Base-by-base conservation (phyloP, 1,284 basidiomycete species). In the Amylostereum chailletii region DNA sequence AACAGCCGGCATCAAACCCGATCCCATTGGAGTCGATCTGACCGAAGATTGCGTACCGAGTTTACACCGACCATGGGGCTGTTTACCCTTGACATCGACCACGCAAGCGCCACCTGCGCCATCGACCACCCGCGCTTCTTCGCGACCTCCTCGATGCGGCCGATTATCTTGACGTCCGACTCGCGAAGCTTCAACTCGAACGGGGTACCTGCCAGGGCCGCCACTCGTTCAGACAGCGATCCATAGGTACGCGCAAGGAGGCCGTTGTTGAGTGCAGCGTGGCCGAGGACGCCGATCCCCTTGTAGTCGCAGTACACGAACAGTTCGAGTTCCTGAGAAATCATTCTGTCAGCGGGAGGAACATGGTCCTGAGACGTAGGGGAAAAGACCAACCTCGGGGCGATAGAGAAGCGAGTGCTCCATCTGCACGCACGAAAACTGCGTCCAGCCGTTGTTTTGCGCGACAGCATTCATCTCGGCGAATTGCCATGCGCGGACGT, bases 51-150 rank as follows among this genome's bases (percentile, higher is more conserved):
- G 54, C 72, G 63, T 6, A 78, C 58, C 42, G 64, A 73, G 5
- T 73, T 79, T 5, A 71, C 72, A 1, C 78, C 77, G 10, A 79
- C 68, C 55, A 80, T 77, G 2, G 77, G 77, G 5, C 76, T 76
- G 19, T 71, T 66, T 8, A 79, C 71, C 39, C 62, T 71, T 65
- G 65, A 60, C 50, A 57, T 58, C 8, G 56, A 19, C 30, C 50
- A 53, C 30, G 78, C 79, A 5, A 77, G 53, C 3, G 72, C 67
- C 34, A 82, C 65, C 56, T 81, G 78, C 1, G 77, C 75, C 79
- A 83, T 83, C 53, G 65, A 69, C 44, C 75, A 57, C 1, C 68
- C 70, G 45, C 62, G 65, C 58, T 76, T 75, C 55, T 72, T 72
- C 5, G 79, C 75, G 30, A 82, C 53, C 52, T 76, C 71, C 53